Conservation (phyloP, 148 eudicot genomes). For the Diospyros lotus region DNA sequence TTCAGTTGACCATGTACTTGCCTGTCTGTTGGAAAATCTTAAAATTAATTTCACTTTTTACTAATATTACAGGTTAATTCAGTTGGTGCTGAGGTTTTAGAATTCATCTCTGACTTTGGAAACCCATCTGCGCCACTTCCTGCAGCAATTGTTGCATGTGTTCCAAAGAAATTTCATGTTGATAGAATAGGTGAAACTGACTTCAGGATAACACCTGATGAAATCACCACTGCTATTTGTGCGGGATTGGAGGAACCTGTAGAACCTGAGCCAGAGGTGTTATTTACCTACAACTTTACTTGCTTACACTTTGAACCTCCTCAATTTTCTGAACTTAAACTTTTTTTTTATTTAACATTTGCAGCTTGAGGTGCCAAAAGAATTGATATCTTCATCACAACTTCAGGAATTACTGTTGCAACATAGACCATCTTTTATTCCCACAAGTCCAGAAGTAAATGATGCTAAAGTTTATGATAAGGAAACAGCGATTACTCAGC, state of each 20-base stretch:
- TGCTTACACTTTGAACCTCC: constrained; percentile 7
- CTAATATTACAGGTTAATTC: constrained; percentile 63
- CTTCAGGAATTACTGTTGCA: constrained; percentile 56
- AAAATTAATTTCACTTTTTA: not conserved
- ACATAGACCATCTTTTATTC: constrained; percentile 57
- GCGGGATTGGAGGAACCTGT: constrained; percentile 84
- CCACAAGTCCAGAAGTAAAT: constrained; percentile 38
- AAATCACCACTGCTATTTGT: constrained; percentile 75
- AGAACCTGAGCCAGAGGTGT: constrained; percentile 96
- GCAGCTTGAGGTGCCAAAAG: constrained; percentile 98
- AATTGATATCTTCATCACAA: constrained; percentile 56
- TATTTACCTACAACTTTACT: constrained; percentile 17
- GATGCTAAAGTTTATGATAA: constrained; percentile 51
- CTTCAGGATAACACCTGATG: constrained; percentile 67
- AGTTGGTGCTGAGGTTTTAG: constrained; percentile 80
- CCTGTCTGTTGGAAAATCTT: not conserved
- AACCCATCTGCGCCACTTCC: constrained; percentile 90
- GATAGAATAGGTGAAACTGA: constrained; percentile 79
- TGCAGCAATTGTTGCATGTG: constrained; percentile 98
- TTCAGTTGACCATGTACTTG: constrained; percentile 2
- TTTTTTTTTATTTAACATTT: constrained; percentile 16
- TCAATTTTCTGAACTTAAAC: not conserved
- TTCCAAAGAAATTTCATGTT: constrained; percentile 75
- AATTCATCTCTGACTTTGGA: constrained; percentile 84
- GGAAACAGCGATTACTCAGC: constrained; percentile 84